Percentiles rank a stretch among this genome's conserved stretches.
phyloP scores from a whole-genome alignment of 1,139 yeast genomes.

The Hansenula sp. region DNA sequence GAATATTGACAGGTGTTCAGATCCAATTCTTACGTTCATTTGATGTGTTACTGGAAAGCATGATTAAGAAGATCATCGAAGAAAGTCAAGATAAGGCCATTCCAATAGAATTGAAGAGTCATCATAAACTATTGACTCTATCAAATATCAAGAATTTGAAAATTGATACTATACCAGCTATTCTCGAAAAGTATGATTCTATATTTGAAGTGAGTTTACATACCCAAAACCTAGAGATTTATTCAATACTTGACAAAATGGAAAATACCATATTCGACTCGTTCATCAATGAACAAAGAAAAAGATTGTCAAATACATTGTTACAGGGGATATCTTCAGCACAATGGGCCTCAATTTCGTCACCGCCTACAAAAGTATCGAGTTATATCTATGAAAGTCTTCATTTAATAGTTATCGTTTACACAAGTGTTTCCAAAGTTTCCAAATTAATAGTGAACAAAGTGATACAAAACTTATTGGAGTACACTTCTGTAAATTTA shows the following conservation, averaged over 20 bases:
- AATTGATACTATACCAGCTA: constrained; percentile 39
- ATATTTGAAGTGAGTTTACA: constrained; percentile 40
- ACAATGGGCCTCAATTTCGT: constrained; percentile 39
- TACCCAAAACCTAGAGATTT: constrained; percentile 37
- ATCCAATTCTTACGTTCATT: constrained; percentile 47
- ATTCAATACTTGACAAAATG: constrained; percentile 41
- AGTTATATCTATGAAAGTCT: constrained; percentile 49
- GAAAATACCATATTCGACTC: constrained; percentile 49
- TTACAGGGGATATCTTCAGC: constrained; percentile 42
- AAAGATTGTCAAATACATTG: constrained; percentile 42
- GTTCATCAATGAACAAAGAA: constrained; percentile 46
- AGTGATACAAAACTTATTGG: constrained; percentile 42
- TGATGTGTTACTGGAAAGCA: constrained; percentile 45
- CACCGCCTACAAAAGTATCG: constrained; percentile 37
- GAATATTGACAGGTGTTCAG: constrained; percentile 39
- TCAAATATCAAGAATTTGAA: constrained; percentile 50
- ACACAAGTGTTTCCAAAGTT: constrained; percentile 45
- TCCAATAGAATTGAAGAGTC: constrained; percentile 27
- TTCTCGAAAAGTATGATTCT: constrained; percentile 43
- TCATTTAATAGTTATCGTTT: constrained; percentile 48
- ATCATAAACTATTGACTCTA: constrained; percentile 39
- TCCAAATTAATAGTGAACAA: constrained; percentile 41
- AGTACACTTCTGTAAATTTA: constrained; percentile 39
- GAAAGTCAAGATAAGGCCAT: constrained; percentile 25
- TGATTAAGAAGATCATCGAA: constrained; percentile 39